These are phyloP conservation scores for Syzygium jambos DNA, from an alignment of 345 rosid species.

Conservation along the genomic window DNA sequence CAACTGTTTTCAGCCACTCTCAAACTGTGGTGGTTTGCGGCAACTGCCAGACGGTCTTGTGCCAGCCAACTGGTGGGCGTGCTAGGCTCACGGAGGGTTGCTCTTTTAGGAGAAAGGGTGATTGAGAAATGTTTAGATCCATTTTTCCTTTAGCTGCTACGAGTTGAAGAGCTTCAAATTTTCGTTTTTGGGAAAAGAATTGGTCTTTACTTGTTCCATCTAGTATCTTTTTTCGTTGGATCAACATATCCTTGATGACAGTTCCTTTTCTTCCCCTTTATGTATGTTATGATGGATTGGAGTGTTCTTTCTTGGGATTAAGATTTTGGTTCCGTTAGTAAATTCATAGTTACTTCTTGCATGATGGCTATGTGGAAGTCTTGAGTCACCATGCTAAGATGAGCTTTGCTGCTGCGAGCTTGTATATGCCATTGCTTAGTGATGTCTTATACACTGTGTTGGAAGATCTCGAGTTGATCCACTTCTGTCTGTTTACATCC, in stretches of 20 bases:
- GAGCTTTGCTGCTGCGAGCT: not conserved
- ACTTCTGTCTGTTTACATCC: not conserved
- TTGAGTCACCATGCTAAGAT: not conserved
- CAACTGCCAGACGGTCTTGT: constrained; percentile 4
- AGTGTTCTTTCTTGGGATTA: not conserved
- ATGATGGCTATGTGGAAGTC: not conserved
- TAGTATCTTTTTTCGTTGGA: not conserved
- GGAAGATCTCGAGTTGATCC: not conserved
- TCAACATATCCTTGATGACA: not conserved
- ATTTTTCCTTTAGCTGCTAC: not conserved
- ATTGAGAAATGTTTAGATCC: not conserved
- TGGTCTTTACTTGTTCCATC: not conserved
- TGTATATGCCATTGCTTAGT: not conserved
- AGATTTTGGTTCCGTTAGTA: not conserved
- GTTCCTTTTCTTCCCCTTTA: not conserved
- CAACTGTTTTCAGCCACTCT: constrained; percentile 6
- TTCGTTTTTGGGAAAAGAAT: not conserved
- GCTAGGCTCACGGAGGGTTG: constrained; percentile 5
- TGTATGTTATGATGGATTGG: not conserved
- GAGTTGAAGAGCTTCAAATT: not conserved
- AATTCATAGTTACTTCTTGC: not conserved
- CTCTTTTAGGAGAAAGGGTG: constrained; percentile 4
- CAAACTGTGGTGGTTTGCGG: constrained; percentile 2
- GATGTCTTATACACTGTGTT: not conserved
- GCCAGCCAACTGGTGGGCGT: constrained; percentile 6